Percentiles rank a stretch among this genome's conserved stretches.
Conservation (phyloP, 2,329 filamentous ascomycete species). For the Sclerotinia spermophila region DNA sequence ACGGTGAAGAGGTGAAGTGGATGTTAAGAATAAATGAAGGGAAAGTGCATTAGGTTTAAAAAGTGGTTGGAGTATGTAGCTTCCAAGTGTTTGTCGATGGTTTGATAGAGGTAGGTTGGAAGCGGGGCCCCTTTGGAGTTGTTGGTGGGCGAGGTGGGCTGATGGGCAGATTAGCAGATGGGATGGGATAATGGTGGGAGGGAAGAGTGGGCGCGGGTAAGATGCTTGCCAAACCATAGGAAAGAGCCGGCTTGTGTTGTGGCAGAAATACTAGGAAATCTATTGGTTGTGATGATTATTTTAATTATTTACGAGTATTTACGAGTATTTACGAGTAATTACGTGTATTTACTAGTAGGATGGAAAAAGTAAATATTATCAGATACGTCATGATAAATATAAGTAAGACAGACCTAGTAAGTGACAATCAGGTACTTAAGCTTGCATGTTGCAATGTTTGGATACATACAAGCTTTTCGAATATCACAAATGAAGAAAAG, state of each 20-base stretch:
- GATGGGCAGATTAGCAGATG: background rate
- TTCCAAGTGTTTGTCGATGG: conserved; percentile 12
- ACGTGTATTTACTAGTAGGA: no score
- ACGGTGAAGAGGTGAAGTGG: background rate
- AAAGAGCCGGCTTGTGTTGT: conserved; percentile 6
- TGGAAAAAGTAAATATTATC: background rate
- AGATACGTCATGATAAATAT: conserved; percentile 7
- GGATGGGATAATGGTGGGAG: background rate
- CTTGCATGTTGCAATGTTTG: background rate
- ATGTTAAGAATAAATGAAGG: background rate
- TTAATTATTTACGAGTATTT: no score
- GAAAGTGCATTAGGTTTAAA: background rate
- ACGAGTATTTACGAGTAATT: no score
- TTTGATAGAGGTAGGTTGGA: conserved; percentile 16
- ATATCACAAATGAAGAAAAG: background rate
- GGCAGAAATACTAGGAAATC: background rate
- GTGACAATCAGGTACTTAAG: background rate
- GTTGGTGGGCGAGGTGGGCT: background rate
- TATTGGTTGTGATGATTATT: background rate
- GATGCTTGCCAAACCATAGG: conserved; percentile 4
- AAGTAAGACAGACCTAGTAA: background rate
- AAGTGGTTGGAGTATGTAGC: background rate
- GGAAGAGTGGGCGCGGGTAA: conserved; percentile 5
- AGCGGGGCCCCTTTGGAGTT: conserved; percentile 13
- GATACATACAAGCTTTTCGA: background rate